Conservation (phyloP, 2,329 filamentous ascomycete species). For the Neurospora sp. region DNA sequence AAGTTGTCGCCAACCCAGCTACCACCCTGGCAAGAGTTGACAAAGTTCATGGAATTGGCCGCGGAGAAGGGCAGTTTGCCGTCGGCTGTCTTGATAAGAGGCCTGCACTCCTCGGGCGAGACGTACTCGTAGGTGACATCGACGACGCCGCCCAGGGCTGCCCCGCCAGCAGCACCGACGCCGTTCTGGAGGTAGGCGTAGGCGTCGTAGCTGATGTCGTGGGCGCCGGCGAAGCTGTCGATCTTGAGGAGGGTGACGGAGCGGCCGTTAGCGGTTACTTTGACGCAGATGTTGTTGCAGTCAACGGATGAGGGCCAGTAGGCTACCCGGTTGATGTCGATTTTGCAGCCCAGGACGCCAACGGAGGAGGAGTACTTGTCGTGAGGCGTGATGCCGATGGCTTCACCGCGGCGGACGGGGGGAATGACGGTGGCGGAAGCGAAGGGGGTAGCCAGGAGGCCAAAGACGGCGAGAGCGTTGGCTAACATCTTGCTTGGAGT, state of each 20-base stretch:
- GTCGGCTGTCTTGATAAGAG: conserved; percentile 35
- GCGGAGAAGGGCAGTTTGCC: conserved; percentile 42
- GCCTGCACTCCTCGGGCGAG: conserved; percentile 34
- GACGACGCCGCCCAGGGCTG: conserved; percentile 30
- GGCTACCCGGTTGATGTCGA: conserved; percentile 48
- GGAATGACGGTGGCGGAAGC: neutral
- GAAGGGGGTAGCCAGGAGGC: neutral
- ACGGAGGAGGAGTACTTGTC: conserved; percentile 43
- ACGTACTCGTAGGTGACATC: conserved; percentile 39
- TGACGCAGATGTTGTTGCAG: conserved; percentile 47
- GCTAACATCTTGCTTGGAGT: neutral
- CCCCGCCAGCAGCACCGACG: conserved; percentile 16
- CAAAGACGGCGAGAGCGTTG: neutral
- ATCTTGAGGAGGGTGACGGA: conserved; percentile 46
- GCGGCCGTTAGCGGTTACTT: conserved; percentile 33
- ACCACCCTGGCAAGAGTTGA: conserved; percentile 32
- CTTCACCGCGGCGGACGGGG: neutral
- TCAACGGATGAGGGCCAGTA: conserved; percentile 44
- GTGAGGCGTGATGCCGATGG: conserved; percentile 38
- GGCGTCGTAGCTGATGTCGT: conserved; percentile 48
- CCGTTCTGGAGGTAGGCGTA: conserved; percentile 46
- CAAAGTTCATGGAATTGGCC: conserved; percentile 44
- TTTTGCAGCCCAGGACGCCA: conserved; percentile 48
- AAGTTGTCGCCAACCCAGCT: conserved; percentile 42
- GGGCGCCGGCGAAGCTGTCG: conserved; percentile 42